Base-by-base conservation (phyloP, 2,329 filamentous ascomycete genomes). In the Fusarium verrucosum region DNA sequence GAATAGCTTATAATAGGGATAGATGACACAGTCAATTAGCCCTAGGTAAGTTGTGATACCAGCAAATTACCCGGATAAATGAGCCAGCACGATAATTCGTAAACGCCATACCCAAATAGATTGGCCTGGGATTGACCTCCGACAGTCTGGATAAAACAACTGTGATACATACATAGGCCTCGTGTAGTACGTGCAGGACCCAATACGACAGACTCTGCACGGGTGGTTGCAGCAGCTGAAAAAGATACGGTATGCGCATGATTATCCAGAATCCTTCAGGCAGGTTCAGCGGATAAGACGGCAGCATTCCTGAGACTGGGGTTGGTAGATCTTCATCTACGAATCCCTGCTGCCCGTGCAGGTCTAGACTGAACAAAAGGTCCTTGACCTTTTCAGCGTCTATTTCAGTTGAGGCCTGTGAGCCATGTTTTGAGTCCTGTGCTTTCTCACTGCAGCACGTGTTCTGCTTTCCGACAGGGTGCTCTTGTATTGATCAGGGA, bases 221-320 rank as follows among this genome's bases (percentile, higher is more conserved):
- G 52, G 46, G 43, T 63, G 38, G 47, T 46, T 63, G 42, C 52
- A 19, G 9, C 26, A 62, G 51, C 40, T 52, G 44, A 52, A 38
- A 37, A 16, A 26, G 3, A 11, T 33, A n/a, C 14, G 50, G 20
- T 17, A 35, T 16, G 17, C 19, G 41, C 41, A 36, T 45, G 36
- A 33, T 44, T 38, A 22, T 40, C 20, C 46, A 57, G n/a, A 44
- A 62, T 38, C 37, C 50, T 23, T 26, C 33, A 41, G 16, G 22
- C 23, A 30, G 19, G 28, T 26, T n/a, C 19, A n/a, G 28, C 63
- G 63, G 63, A 49, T 67, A 66, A 50, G 25, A 56, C 63, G 63
- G 63, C 63, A 67, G 35, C 19, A 19, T 32, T 32, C 13, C 33
- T 33, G n/a, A 20, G 37, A 45, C 46, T 37, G 22, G 54, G 47